These are phyloP conservation scores for Blastobotrys apis DNA, from an alignment of 1,139 yeast species.

Conservation along the genomic window DNA sequence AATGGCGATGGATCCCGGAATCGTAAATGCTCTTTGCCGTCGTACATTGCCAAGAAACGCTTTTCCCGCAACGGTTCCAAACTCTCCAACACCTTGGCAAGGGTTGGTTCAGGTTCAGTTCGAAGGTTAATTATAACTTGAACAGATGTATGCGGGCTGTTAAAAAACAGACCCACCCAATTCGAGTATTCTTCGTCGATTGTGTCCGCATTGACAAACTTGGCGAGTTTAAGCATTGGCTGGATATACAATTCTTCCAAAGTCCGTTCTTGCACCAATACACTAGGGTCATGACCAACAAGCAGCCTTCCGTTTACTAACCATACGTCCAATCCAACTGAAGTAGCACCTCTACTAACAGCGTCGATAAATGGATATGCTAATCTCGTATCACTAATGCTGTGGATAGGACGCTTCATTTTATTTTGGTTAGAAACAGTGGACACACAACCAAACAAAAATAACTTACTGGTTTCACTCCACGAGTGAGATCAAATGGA, in stretches of 20 bases:
- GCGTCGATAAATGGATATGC: not conserved
- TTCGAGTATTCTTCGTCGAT: not conserved
- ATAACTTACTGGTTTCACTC: not conserved
- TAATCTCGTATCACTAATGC: not conserved
- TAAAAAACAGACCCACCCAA: constrained; percentile 4
- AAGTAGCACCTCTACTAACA: not conserved
- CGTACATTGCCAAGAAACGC: not conserved
- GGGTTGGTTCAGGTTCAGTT: constrained; percentile 1
- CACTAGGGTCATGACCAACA: not conserved
- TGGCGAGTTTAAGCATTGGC: constrained; percentile 5
- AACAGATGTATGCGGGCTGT: not conserved
- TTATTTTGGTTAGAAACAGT: not conserved
- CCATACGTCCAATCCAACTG: constrained; percentile 3
- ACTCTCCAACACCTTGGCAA: not conserved
- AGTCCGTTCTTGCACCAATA: not conserved
- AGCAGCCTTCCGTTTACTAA: not conserved
- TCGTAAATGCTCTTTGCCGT: not conserved
- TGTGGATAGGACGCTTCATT: constrained; percentile 2
- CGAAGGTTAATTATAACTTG: not conserved
- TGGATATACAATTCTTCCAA: not conserved
- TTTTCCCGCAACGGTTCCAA: constrained; percentile 4
- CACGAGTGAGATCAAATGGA: constrained; percentile 2
- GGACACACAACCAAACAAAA: too few species aligned
- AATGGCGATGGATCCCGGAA: constrained; percentile 5
- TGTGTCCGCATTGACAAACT: not conserved